Percentiles rank a stretch among this genome's conserved stretches.
Evolutionary conservation across 768 basidiomycete species (phyloP).

Genomic region (Pleurotus citrinopileatus): DNA sequence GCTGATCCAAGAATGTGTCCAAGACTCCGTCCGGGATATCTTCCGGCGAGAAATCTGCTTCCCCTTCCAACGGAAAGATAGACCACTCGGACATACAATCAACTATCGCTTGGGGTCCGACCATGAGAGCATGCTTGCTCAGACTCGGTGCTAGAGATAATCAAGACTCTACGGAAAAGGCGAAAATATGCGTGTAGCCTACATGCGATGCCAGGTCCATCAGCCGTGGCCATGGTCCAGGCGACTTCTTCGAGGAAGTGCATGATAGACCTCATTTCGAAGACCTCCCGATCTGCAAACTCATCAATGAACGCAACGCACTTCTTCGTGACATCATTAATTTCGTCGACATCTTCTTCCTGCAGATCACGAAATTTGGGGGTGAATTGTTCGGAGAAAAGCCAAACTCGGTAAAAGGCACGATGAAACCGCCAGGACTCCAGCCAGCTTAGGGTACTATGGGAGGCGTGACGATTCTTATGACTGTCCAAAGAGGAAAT

Average conservation of each 20-base stretch:
- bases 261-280: conserved; percentile 3
- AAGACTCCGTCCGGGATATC: background rate
- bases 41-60: background rate
- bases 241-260: background rate
- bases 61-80: background rate
- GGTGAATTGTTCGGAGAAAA: conserved; percentile 13
- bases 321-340: background rate
- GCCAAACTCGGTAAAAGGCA: conserved; percentile 20
- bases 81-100: background rate
- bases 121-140: background rate
- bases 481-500: conserved; percentile 10
- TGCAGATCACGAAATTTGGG: background rate
- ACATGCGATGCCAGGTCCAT: background rate
- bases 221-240: background rate
- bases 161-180: too few species aligned
- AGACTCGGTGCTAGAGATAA: background rate
- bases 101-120: background rate
- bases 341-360: background rate
- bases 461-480: conserved; percentile 20
- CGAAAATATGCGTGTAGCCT: too few species aligned
- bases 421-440: conserved; percentile 23
- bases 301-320: background rate
- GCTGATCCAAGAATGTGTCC: background rate
- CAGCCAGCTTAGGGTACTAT: conserved; percentile 15
- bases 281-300: background rate